Percentiles rank a stretch among this genome's conserved stretches.
Conservation (phyloP, 2,329 filamentous ascomycete genomes). For the Paraphoma chrysanthemicola region DNA sequence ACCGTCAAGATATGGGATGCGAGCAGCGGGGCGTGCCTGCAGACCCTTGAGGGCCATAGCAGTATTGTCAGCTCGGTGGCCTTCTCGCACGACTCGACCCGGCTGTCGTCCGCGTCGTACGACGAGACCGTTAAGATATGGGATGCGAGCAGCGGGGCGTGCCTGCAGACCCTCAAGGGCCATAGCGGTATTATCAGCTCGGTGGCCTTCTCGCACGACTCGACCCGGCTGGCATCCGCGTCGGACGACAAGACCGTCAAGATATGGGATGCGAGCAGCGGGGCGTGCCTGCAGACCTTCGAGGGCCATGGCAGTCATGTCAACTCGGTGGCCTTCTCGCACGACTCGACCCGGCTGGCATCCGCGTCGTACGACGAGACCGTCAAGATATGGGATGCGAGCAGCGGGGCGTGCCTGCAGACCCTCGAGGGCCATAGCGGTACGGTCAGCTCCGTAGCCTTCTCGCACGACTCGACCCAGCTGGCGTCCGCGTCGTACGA, state of each 20-base stretch:
- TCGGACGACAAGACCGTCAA: conserved; percentile 10
- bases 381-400: conserved; percentile 14
- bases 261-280: conserved; percentile 17
- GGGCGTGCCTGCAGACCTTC: conserved; percentile 19
- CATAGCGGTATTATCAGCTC: conserved; percentile 19
- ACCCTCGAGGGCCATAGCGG: conserved; percentile 21
- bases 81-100: conserved; percentile 2
- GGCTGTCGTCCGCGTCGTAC: neutral
- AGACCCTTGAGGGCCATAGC: conserved; percentile 20
- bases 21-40: conserved; percentile 16
- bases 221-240: neutral
- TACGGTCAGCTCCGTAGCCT: conserved; percentile 15
- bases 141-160: conserved; percentile 20
- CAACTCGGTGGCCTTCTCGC: conserved; percentile 3
- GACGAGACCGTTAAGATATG: conserved; percentile 12
- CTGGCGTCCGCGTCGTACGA: neutral
- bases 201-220: conserved; percentile 4
- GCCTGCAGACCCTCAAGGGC: conserved; percentile 22
- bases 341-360: neutral
- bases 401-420: conserved; percentile 18
- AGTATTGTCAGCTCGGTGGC: conserved; percentile 15
- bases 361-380: conserved; percentile 7
- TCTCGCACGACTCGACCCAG: conserved; percentile 1
- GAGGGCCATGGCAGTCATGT: conserved; percentile 25
- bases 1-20: conserved; percentile 15